Conservation (phyloP, 2,329 filamentous ascomycete species). For the Penicillium rolfsii region DNA sequence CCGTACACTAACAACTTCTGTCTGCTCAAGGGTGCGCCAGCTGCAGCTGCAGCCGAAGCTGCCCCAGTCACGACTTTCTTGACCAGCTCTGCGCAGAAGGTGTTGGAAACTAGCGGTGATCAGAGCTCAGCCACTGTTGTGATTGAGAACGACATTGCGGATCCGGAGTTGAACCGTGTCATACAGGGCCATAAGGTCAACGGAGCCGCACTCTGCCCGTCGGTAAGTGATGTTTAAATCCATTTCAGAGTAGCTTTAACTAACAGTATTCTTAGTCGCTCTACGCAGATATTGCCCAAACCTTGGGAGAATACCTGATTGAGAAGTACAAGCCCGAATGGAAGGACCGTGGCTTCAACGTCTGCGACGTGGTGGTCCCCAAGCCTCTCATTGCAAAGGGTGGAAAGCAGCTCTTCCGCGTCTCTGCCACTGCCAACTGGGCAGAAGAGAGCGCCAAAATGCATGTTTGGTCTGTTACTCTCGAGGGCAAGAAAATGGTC, state of each 20-base stretch:
- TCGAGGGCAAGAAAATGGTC: constrained; percentile 42
- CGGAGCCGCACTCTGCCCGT: constrained; percentile 40
- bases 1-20: constrained; percentile 43
- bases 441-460: constrained; percentile 36
- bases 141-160: constrained; percentile 41
- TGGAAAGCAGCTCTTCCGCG: constrained; percentile 44
- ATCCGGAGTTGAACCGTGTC: constrained; percentile 40
- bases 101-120: constrained; percentile 35
- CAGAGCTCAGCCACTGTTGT: constrained; percentile 34
- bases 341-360: constrained; percentile 37
- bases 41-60: constrained; percentile 17
- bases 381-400: constrained; percentile 61
- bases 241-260: neutral
- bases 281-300: constrained; percentile 45
- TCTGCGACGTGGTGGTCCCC: constrained; percentile 41
- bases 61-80: constrained; percentile 29
- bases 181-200: constrained; percentile 45
- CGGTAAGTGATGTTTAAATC: constrained; percentile 26
- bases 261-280: constrained; percentile 31
- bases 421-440: constrained; percentile 44
- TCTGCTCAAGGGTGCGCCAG: constrained; percentile 39
- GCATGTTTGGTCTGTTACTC: constrained; percentile 42
- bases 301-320: constrained; percentile 39
- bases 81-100: constrained; percentile 37
- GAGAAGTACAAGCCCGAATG: constrained; percentile 41